phyloP scores from a whole-genome alignment of 73 alveolate genomes.

The Paramecium octaurelia region DNA sequence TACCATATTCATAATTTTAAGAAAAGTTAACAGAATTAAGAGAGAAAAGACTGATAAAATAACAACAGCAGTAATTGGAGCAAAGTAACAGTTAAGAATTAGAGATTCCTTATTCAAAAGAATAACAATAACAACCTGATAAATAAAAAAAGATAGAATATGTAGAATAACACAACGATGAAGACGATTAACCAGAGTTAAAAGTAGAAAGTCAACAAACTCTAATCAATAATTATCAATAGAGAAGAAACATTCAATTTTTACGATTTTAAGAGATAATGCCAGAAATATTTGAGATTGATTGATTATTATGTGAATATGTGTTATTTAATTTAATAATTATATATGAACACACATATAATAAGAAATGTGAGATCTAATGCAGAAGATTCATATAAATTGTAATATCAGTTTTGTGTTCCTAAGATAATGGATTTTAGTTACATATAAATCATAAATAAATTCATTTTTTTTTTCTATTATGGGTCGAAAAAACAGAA shows the following conservation, averaged over 20 bases:
- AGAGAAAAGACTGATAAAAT: not conserved
- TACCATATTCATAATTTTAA: not conserved
- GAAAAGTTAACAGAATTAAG: not conserved
- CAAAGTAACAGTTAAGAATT: not conserved
- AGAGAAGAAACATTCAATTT: not conserved
- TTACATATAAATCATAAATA: not conserved
- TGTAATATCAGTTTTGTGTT: not conserved
- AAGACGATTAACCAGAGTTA: not conserved
- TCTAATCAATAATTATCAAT: not conserved
- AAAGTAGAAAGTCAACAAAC: not conserved
- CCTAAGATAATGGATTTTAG: not conserved
- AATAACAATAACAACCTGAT: not conserved
- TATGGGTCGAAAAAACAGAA: not conserved
- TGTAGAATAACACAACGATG: not conserved
- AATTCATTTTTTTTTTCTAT: not conserved
- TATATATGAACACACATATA: too few species aligned
- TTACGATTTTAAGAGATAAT: not conserved
- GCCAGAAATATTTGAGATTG: slow-evolving; percentile 18
- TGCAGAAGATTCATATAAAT: not conserved
- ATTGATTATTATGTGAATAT: not conserved
- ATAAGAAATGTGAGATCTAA: not conserved
- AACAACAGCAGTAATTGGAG: not conserved
- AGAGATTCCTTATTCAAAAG: not conserved
- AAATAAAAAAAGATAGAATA: not conserved
- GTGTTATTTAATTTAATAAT: not conserved